phyloP scores from a whole-genome alignment of 257 asterid genomes.

The Penstemon newberryi region DNA sequence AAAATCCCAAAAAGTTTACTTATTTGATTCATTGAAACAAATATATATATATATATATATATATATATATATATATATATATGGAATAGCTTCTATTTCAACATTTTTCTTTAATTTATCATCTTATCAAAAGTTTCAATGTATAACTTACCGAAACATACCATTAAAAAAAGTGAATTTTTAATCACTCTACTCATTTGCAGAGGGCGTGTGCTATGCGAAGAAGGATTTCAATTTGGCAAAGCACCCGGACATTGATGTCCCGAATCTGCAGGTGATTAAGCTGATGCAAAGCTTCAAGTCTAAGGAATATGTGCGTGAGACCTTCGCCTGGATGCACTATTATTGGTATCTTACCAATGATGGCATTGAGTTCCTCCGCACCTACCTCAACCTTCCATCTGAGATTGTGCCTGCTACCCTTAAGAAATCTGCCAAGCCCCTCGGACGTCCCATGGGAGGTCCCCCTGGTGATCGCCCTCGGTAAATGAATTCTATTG shows the following conservation, averaged over 20 bases:
- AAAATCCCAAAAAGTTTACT: too few relatives aligned
- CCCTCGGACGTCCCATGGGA: conserved; percentile 90
- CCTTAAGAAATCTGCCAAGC: conserved; percentile 87
- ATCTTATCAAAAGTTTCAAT: too few relatives aligned
- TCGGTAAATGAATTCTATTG: conserved; percentile 46
- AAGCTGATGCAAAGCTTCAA: conserved; percentile 99
- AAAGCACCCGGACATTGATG: conserved; percentile 91
- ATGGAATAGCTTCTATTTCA: too few relatives aligned
- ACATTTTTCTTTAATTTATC: too few relatives aligned
- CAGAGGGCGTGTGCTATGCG: conserved; percentile 90
- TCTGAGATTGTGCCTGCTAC: conserved; percentile 95
- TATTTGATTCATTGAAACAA: too few relatives aligned
- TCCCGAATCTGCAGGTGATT: conserved; percentile 87
- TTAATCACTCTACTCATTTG: too few relatives aligned
- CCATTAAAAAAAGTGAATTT: too few relatives aligned
- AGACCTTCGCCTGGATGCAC: conserved; percentile 98
- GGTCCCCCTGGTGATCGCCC: conserved; percentile 94
- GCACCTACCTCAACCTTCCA: conserved; percentile 84
- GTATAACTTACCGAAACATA: too few relatives aligned
- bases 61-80: too few relatives aligned
- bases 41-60: too few relatives aligned
- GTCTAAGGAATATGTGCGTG: conserved; percentile 84
- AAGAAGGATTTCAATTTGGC: conserved; percentile 85
- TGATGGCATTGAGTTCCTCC: conserved; percentile 89
- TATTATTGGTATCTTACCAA: conserved; percentile 91